Evolutionary conservation across 2,329 filamentous ascomycete genomes (phyloP).

Genomic region (Phialocephala sp.): DNA sequence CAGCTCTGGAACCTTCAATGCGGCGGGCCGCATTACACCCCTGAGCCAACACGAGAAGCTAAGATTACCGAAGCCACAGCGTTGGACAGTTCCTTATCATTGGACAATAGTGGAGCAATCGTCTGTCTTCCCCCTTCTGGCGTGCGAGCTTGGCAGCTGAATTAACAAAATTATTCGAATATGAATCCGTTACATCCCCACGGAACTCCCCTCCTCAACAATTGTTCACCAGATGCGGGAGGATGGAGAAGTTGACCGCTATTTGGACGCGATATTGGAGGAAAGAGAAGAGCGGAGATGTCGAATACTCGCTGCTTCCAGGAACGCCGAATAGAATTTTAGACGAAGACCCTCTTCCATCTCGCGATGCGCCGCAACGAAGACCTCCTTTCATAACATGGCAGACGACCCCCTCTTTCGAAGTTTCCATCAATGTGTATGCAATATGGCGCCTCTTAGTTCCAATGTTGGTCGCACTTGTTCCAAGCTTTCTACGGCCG

Average conservation of each 20-base stretch:
- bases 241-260: slow-evolving; percentile 1
- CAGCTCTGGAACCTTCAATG: background rate
- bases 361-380: background rate
- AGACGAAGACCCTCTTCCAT: background rate
- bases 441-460: background rate
- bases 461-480: background rate
- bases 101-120: background rate
- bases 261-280: slow-evolving; percentile 8
- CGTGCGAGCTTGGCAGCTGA: slow-evolving; percentile 2
- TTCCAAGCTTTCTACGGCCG: slow-evolving; percentile 3
- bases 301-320: background rate
- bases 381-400: background rate
- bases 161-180: background rate
- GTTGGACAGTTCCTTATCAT: slow-evolving; percentile 2
- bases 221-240: background rate
- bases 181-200: background rate
- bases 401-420: slow-evolving; percentile 9
- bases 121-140: background rate
- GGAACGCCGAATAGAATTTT: background rate
- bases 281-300: background rate
- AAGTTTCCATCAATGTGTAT: slow-evolving; percentile 5
- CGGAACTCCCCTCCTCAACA: background rate
- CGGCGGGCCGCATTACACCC: background rate
- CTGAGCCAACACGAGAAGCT: background rate
- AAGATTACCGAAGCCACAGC: slow-evolving; percentile 13